Percentiles rank a stretch among this genome's conserved stretches.
Evolutionary conservation across 768 basidiomycete genomes (phyloP).

Genomic region (Boletellus ananas): DNA sequence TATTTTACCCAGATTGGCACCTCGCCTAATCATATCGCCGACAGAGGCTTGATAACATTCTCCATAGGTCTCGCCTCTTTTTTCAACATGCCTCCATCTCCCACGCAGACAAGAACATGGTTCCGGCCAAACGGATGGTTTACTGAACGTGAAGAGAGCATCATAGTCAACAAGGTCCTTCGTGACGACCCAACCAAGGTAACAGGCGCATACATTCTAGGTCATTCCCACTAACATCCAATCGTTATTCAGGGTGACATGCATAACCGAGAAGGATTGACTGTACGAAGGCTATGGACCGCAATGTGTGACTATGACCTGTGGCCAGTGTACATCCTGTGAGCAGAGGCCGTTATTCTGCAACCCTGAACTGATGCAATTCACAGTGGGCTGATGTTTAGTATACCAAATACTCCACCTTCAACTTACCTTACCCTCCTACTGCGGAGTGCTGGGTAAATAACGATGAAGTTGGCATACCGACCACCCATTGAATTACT

Average conservation of each 20-base stretch:
- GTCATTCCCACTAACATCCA: neutral
- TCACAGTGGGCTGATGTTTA: conserved; percentile 48
- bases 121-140: conserved; percentile 64
- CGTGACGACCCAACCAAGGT: conserved; percentile 63
- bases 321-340: conserved; percentile 63
- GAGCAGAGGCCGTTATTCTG: neutral
- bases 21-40: neutral
- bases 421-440: conserved; percentile 56
- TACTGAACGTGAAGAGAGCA: conserved; percentile 56
- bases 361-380: neutral
- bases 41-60: conserved; percentile 40
- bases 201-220: neutral
- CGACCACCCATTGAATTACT: neutral
- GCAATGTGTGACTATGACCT: conserved; percentile 60
- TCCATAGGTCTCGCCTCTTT: conserved; percentile 50
- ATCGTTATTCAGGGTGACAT: conserved; percentile 38
- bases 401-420: conserved; percentile 47
- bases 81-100: conserved; percentile 58
- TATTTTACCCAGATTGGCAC: neutral
- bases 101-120: conserved; percentile 56
- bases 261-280: conserved; percentile 66
- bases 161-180: conserved; percentile 57
- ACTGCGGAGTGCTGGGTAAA: conserved; percentile 49
- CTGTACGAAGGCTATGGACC: conserved; percentile 46
- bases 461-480: neutral